A percentile compares a stretch with the other conserved stretches of the same genome.
These are phyloP conservation scores for Tetracladium setigerum DNA, from an alignment of 495 filamentous ascomycete species.

Conservation along the genomic window DNA sequence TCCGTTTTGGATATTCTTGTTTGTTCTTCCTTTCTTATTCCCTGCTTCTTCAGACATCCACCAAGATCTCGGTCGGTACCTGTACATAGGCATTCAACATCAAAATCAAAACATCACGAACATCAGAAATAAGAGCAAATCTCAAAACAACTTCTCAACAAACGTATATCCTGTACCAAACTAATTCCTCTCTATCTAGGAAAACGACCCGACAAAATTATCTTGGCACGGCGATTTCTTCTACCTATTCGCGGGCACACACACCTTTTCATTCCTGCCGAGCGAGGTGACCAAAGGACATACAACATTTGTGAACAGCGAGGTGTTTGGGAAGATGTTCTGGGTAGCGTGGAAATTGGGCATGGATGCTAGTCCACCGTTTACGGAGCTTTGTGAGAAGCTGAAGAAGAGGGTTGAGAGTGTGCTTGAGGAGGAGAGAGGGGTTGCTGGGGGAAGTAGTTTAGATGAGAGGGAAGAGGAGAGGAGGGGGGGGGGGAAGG, in stretches of 20 bases:
- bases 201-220: slow-evolving; percentile 4
- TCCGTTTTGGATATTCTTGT: too few relatives aligned
- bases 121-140: too few relatives aligned
- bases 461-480: neutral
- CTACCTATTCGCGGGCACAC: neutral
- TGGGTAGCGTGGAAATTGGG: neutral
- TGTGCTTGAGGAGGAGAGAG: neutral
- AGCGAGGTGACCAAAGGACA: slow-evolving; percentile 1
- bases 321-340: too few relatives aligned
- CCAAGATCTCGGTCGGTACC: too few relatives aligned
- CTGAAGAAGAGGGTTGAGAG: slow-evolving; percentile 8
- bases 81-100: too few relatives aligned
- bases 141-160: too few relatives aligned
- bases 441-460: neutral
- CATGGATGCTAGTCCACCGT: neutral
- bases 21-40: too few relatives aligned
- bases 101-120: too few relatives aligned
- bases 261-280: slow-evolving; percentile 3
- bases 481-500: neutral
- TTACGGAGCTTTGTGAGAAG: neutral
- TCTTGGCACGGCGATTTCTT: slow-evolving; percentile 2
- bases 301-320: slow-evolving; percentile 3
- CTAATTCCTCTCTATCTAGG: too few relatives aligned
- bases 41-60: too few relatives aligned
- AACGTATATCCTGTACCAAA: too few relatives aligned